Evolutionary conservation across 306 rosid species (phyloP), one percentile per base, ranked within the genome.

Genomic region (Carpinus viminea): DNA sequence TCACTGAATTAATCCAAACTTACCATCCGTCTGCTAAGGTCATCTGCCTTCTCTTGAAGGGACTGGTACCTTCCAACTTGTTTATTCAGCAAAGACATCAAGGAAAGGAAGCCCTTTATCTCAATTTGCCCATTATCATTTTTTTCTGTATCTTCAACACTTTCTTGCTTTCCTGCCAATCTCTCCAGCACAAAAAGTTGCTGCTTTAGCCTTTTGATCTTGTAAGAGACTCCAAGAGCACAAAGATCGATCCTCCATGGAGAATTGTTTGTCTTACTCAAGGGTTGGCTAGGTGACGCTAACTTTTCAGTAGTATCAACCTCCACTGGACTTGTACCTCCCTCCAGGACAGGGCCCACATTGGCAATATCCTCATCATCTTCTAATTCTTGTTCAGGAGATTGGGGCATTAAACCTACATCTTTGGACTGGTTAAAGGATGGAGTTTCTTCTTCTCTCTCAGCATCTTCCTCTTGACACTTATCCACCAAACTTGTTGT

Each of bases 151-250:
- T 80, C 59, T 38, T 85, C 88, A n/a, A 78, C 79, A 41, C 74
- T 87, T 54, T 85, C 89, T 80, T 91, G 91, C 79, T 65, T 92
- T 78, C 97, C 98, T 36, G 89, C 74, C 85, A 94, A 85, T 78
- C 90, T 91, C 82, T 94, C 97, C 4, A 94, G 89, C 87, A 92
- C 85, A 79, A 85, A 45, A 77, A 94, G 94, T 78, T 94, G 96
- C 79, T 95, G 98, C 78, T 91, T 95, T 73, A 95, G 87, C 85
- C 98, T 89, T 85, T 95, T 95, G 86, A 95, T 90, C 83, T 95
- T 95, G 93, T 86, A 95, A 65, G 97, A 89, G 66, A 92, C 87
- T 71, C 97, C 97, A 76, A 94, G 93, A 75, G 97, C 97, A 80
- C 92, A 94, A 51, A 95, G 90, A 82, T 95, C 98, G 93, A 95